phyloP scores from a whole-genome alignment of 2,329 filamentous ascomycete species.

The Lachnellula arida region DNA sequence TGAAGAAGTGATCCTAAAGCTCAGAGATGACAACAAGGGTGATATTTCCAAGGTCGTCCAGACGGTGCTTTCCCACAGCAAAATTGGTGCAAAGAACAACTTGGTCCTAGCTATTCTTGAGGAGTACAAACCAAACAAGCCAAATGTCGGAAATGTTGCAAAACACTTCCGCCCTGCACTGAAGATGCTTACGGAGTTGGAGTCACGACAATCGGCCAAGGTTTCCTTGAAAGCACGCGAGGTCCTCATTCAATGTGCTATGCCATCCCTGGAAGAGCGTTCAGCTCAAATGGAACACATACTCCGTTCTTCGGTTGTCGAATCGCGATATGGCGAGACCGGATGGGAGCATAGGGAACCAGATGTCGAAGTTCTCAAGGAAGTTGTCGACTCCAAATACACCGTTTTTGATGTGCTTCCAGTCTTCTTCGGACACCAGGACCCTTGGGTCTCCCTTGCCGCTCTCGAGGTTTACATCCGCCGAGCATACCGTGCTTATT shows the following conservation, averaged over 20 bases:
- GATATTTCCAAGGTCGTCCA: constrained; percentile 80
- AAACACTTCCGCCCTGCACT: constrained; percentile 82
- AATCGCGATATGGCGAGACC: constrained; percentile 96
- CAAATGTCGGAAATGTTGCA: constrained; percentile 78
- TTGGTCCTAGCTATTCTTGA: constrained; percentile 87
- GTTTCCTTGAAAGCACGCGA: constrained; percentile 96
- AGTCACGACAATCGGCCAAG: constrained; percentile 80
- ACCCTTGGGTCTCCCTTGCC: constrained; percentile 90
- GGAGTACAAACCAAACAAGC: constrained; percentile 92
- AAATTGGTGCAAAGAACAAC: constrained; percentile 89
- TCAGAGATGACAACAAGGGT: constrained; percentile 95
- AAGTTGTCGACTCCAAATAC: constrained; percentile 97
- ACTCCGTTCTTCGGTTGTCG: constrained; percentile 86
- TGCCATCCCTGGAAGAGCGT: constrained; percentile 93
- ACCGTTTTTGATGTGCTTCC: constrained; percentile 96
- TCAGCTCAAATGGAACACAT: constrained; percentile 98
- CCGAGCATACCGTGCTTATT: constrained; percentile 94
- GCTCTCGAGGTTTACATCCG: constrained; percentile 95
- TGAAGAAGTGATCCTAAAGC: constrained; percentile 87
- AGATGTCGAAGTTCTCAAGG: constrained; percentile 85
- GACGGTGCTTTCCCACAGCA: constrained; percentile 88
- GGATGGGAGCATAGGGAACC: constrained; percentile 96
- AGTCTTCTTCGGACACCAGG: constrained; percentile 90
- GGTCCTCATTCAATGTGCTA: constrained; percentile 92
- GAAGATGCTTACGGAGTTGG: constrained; percentile 83